Percentiles rank a stretch among this genome's conserved stretches.
phyloP scores from a whole-genome alignment of 2,329 filamentous ascomycete genomes.

The Myrmaecium sp. region DNA sequence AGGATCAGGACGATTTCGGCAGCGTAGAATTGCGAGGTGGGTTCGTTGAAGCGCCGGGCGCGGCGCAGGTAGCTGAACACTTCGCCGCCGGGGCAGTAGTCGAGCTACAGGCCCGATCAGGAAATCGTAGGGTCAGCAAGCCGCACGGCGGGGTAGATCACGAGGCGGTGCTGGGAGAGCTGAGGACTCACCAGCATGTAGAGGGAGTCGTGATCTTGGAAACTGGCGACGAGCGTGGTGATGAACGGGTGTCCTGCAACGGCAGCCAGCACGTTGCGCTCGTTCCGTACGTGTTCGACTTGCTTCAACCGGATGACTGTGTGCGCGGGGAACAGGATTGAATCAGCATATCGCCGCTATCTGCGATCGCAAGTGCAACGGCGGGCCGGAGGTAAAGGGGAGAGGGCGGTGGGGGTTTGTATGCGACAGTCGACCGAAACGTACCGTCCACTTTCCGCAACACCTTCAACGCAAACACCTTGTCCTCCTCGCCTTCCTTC shows the following conservation, averaged over 20 bases:
- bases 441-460: conserved; percentile 42
- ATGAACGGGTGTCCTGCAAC: conserved; percentile 74
- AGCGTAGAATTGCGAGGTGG: conserved; percentile 64
- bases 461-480: conserved; percentile 71
- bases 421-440: no score
- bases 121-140: conserved; percentile 10
- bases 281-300: conserved; percentile 72
- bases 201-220: conserved; percentile 60
- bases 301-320: conserved; percentile 68
- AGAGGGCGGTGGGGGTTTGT: conserved; percentile 1
- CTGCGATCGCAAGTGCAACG: no score
- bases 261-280: conserved; percentile 60
- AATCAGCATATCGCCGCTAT: not conserved
- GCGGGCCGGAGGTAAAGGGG: conserved; percentile 5
- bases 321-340: conserved; percentile 2
- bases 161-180: no score
- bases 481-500: conserved; percentile 35
- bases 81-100: conserved; percentile 71
- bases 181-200: conserved; percentile 48
- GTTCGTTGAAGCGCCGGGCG: conserved; percentile 62
- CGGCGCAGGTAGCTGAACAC: conserved; percentile 70
- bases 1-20: conserved; percentile 71
- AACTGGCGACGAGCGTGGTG: conserved; percentile 60
- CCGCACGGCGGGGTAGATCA: no score
- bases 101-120: conserved; percentile 40